A percentile compares a stretch with the other conserved stretches of the same genome.
Conservation (phyloP, 192 early-diverging fungal genomes). For the Mortierella alpina region DNA sequence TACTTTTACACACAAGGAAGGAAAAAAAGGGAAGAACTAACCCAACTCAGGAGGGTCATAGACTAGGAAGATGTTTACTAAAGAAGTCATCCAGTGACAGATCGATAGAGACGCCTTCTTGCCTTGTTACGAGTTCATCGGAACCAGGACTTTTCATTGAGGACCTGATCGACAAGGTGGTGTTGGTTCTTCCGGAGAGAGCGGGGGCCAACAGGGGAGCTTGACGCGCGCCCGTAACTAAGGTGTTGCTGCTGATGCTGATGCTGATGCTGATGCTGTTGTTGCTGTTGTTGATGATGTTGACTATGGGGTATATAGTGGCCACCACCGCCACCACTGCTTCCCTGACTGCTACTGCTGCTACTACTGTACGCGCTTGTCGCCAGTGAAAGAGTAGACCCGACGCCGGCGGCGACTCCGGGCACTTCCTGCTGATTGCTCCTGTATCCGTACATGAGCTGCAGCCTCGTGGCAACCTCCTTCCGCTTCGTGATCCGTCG, state of each 20-base stretch:
- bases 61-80: background rate
- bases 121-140: background rate
- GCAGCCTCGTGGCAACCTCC: slow-evolving; percentile 38
- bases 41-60: slow-evolving; percentile 10
- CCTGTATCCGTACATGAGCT: slow-evolving; percentile 12
- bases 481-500: slow-evolving; percentile 9
- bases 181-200: slow-evolving; percentile 35
- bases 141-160: slow-evolving; percentile 7
- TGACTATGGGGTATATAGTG: background rate
- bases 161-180: slow-evolving; percentile 29
- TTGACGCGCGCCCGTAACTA: background rate
- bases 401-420: no score
- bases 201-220: background rate
- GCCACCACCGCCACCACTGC: slow-evolving; percentile 4
- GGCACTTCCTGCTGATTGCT: background rate
- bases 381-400: no score
- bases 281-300: background rate
- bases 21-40: background rate
- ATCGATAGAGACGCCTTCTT: background rate
- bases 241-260: background rate
- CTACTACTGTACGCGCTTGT: background rate
- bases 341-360: background rate
- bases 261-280: background rate
- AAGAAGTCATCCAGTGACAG: background rate
- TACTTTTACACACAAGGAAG: slow-evolving; percentile 40